phyloP scores from a whole-genome alignment of 441 rosid species.

The Gossypium gossypioides region DNA sequence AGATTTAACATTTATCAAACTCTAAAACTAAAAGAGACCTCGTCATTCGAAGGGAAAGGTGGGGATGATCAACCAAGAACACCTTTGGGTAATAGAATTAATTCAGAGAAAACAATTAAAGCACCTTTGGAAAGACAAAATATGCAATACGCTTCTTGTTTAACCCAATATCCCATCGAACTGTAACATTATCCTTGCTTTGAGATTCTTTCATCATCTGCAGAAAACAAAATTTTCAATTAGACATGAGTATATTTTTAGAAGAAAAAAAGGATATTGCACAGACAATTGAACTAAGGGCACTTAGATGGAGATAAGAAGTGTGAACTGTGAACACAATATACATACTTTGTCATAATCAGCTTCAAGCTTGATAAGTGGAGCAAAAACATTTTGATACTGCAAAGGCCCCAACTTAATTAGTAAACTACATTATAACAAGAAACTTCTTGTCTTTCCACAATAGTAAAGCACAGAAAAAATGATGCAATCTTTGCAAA shows the following conservation, averaged over 20 bases:
- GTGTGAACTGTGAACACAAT: not conserved
- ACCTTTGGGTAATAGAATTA: not conserved
- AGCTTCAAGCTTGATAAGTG: conserved; percentile 97
- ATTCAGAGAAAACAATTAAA: not conserved
- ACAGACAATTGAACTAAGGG: not conserved
- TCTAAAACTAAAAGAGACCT: not conserved
- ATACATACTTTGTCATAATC: conserved; percentile 87
- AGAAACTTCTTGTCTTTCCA: conserved; percentile 1
- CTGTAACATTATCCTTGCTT: conserved; percentile 92
- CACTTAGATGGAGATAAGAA: not conserved
- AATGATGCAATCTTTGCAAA: conserved; percentile 13
- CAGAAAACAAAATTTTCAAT: conserved; percentile 13
- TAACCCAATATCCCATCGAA: conserved; percentile 98
- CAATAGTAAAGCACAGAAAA: not conserved
- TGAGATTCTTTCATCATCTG: conserved; percentile 99
- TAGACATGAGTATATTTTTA: conserved; percentile 6
- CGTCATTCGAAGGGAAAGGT: not conserved
- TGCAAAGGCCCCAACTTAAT: conserved; percentile 29
- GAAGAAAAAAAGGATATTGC: not conserved
- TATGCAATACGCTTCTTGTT: conserved; percentile 95
- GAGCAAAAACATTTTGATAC: conserved; percentile 99
- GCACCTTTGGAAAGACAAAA: conserved; percentile 93
- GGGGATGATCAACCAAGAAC: not conserved
- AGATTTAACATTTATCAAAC: conserved; percentile 11
- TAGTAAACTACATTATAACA: conserved; percentile 10